Base-by-base conservation (phyloP, 2,329 filamentous ascomycete species). In the Alternaria triticina region DNA sequence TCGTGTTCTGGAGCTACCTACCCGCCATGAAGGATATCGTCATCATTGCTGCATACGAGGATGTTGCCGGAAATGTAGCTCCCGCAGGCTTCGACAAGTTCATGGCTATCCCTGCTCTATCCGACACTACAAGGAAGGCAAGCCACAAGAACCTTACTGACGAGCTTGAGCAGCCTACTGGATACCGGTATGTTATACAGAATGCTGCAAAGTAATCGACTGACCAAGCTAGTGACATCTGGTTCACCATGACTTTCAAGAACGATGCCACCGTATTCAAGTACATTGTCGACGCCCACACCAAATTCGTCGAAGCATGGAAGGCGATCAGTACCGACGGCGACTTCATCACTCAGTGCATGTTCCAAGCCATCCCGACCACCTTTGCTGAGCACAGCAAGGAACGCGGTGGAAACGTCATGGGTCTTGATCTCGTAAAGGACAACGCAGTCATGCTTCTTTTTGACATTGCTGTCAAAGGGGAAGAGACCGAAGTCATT, bases 1-100 rank as follows among this genome's bases (percentile, higher is more conserved):
- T 74, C 25, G 61, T 75, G 13, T 75, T 72, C 55, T 75, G 68
- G 71, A 71, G 59, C 36, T 68, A 74, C 23, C 57, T 70, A 6
- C 66, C 70, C 3, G 36, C 47, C 15, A 40, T 68, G 46, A 7
- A 54, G 12, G 61, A 73, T 30, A 64, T 71, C 22, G 58, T 73
- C 15, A 67, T 75, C 20, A 62, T 73, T 15, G 55, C 67, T 54
- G 70, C 70, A 4, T 68, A 65, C 44, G 70, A 70, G 30, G 73
- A 74, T 25, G 67, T 69, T 8, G 59, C 59, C 8, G 67, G 71
- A 12, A 66, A 68, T 13, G 67, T 62, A 22, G 69, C 65, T 4
- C 69, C 72, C 3, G 20, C 67, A 8, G 67, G 63, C 2, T 71
- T 75, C 28, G 65, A 74, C 25, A 49, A 71, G 13, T 67, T 71